Evolutionary conservation across 345 rosid species (phyloP).

Genomic region (Rhodamnia rubescens): DNA sequence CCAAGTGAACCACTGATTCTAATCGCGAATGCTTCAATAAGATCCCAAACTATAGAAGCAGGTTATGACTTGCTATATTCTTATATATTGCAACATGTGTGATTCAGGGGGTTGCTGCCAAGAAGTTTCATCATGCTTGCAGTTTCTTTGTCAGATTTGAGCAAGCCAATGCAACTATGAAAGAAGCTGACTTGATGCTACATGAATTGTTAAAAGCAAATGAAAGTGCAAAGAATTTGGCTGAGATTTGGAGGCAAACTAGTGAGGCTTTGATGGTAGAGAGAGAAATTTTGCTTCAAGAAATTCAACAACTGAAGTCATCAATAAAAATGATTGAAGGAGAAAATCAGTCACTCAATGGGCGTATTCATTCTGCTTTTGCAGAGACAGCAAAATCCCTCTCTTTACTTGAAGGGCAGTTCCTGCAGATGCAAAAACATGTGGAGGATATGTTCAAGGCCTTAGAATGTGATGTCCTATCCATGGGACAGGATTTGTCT

Average conservation of each 20-base stretch:
- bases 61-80: background rate
- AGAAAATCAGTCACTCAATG: constrained; percentile 40
- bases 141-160: constrained; percentile 52
- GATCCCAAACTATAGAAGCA: background rate
- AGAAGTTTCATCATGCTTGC: constrained; percentile 27
- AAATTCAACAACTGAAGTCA: constrained; percentile 50
- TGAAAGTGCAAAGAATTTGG: constrained; percentile 40
- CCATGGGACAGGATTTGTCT: constrained; percentile 36
- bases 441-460: constrained; percentile 38
- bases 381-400: constrained; percentile 35
- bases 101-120: constrained; percentile 24
- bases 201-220: constrained; percentile 56
- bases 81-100: background rate
- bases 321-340: constrained; percentile 32
- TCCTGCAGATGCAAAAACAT: constrained; percentile 48
- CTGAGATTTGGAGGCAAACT: constrained; percentile 43
- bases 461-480: constrained; percentile 31
- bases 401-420: constrained; percentile 45
- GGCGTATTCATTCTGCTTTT: constrained; percentile 23
- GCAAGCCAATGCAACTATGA: constrained; percentile 57
- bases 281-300: constrained; percentile 33
- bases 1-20: background rate
- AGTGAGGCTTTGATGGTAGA: constrained; percentile 41
- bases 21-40: background rate
- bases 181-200: constrained; percentile 63